Evolutionary conservation across 2,329 filamentous ascomycete genomes (phyloP), one percentile per base, ranked within the genome.

Genomic region (Dothistroma septosporum): DNA sequence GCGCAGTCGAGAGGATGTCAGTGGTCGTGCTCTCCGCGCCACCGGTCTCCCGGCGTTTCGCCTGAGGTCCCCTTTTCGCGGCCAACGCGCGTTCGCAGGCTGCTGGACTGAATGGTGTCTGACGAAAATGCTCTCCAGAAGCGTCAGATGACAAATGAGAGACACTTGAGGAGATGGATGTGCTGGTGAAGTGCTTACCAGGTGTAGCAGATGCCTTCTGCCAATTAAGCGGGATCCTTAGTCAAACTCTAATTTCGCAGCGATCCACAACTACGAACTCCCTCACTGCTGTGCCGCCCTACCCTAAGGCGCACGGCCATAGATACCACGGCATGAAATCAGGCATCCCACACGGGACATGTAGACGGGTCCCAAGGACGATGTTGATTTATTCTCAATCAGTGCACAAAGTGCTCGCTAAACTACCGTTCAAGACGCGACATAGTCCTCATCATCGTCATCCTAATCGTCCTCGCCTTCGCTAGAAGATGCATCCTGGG

Each of bases 391-490:
- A 12, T 50, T 50, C 21, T 50, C 21, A 50, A 44, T 50, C 21
- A 50, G 19, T 44, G 41, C 41, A 37, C n/a, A 19, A n/a, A n/a
- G 14, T 50, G 47, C 28, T 12, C 47, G 47, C 47, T 28, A 28
- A 50, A 4, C 11, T 7, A 53, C 50, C 21, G 33, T 35, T 31
- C 31, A 53, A 24, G 50, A 53, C 14, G 50, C 50, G 35, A 21
- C 28, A 35, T 1, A 16, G n/a, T 37, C 44, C 63, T 65, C 64
- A 28, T 59, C 63, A 21, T 66, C 62, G 32, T 66, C 61, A 22
- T 61, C 62, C 9, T 60, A 62, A 24, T 56, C 58, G 37, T 56
- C 55, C 19, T 37, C 59, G 12, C 60, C 55, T 5, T 53, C 62
- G 5, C 47, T 48, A 41, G 22, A 35, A 53, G 63, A 41, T 28